phyloP scores from a whole-genome alignment of 495 filamentous ascomycete genomes.

The Achaetomiella virescens region DNA sequence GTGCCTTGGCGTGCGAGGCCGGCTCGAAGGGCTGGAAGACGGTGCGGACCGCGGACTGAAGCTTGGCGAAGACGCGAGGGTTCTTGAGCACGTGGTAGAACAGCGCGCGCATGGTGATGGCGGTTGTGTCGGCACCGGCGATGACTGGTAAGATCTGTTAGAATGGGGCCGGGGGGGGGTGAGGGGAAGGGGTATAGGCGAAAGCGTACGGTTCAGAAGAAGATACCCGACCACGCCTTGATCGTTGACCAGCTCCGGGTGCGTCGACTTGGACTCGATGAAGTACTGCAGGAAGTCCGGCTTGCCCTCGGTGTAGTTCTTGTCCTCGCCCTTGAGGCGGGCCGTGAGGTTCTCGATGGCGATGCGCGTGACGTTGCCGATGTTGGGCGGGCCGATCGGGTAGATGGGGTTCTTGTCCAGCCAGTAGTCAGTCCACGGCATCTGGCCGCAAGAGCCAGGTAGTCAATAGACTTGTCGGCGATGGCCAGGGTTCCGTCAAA shows the following conservation, averaged over 20 bases:
- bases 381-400: conserved; percentile 18
- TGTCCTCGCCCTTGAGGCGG: conserved; percentile 21
- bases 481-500: conserved; percentile 22
- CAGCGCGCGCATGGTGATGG: conserved; percentile 31
- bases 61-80: conserved; percentile 21
- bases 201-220: conserved; percentile 30
- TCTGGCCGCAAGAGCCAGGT: conserved; percentile 25
- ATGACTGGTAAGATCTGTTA: conserved; percentile 23
- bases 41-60: conserved; percentile 22
- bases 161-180: not conserved
- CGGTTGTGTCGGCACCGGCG: conserved; percentile 42
- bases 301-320: conserved; percentile 10
- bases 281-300: conserved; percentile 29
- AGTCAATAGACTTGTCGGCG: conserved; percentile 20
- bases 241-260: conserved; percentile 27
- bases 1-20: conserved; percentile 17
- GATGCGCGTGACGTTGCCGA: conserved; percentile 19
- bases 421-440: conserved; percentile 26
- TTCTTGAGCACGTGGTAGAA: conserved; percentile 34
- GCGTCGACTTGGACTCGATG: conserved; percentile 22
- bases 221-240: conserved; percentile 22
- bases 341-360: conserved; percentile 19
- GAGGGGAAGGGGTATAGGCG: not conserved
- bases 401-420: conserved; percentile 29
- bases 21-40: conserved; percentile 7